phyloP scores from a whole-genome alignment of 352 stramenopile species.

The Aphanomyces invadans region DNA sequence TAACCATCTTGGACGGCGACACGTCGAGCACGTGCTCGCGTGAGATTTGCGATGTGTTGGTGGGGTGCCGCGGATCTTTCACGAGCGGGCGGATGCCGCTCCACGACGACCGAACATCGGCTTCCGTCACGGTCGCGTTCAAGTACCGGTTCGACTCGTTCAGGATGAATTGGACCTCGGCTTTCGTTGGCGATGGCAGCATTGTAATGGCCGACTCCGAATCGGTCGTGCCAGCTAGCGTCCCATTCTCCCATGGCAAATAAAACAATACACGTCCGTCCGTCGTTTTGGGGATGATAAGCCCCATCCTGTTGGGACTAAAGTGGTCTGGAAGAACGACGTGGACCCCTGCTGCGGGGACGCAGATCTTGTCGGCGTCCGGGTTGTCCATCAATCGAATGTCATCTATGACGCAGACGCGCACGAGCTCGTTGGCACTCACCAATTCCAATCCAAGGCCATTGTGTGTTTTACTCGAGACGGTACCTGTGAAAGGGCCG shows the following conservation, averaged over 20 bases:
- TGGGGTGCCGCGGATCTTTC: slow-evolving; percentile 77
- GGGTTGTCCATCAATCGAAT: slow-evolving; percentile 91
- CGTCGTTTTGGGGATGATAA: slow-evolving; percentile 95
- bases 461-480: no score
- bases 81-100: slow-evolving; percentile 93
- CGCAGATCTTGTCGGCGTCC: slow-evolving; percentile 83
- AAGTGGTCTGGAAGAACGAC: slow-evolving; percentile 94
- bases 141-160: slow-evolving; percentile 89
- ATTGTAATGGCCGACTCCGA: slow-evolving; percentile 91
- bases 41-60: slow-evolving; percentile 84
- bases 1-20: slow-evolving; percentile 84
- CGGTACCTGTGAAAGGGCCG: slow-evolving; percentile 89
- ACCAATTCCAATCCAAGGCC: no score
- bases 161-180: slow-evolving; percentile 94
- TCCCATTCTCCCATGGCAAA: slow-evolving; percentile 92
- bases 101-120: slow-evolving; percentile 93
- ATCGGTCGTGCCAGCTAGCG: slow-evolving; percentile 90
- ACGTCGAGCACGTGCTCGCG: slow-evolving; percentile 93
- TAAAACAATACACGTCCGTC: slow-evolving; percentile 94
- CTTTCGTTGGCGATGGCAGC: slow-evolving; percentile 85
- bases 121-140: slow-evolving; percentile 76
- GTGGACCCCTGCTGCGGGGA: slow-evolving; percentile 91
- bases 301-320: slow-evolving; percentile 88
- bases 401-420: slow-evolving; percentile 38
- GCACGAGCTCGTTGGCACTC: no score